phyloP scores from a whole-genome alignment of 2,329 filamentous ascomycete genomes.

The Fusarium sambucinum region DNA sequence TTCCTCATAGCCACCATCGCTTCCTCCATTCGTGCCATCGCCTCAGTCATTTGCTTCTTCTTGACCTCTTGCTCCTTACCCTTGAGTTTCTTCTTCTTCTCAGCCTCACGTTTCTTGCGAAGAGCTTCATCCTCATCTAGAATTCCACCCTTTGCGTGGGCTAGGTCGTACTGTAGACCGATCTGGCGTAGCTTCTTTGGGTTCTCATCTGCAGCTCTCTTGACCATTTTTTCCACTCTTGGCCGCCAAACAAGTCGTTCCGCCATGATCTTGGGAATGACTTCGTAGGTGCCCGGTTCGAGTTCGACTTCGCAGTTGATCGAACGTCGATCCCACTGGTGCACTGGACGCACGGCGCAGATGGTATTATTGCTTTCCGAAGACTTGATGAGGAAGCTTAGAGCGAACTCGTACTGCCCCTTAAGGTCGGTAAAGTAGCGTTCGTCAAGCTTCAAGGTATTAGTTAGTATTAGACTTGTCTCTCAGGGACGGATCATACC shows the following conservation, averaged over 20 bases:
- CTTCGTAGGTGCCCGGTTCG: conserved; percentile 74
- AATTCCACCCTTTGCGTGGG: conserved; percentile 69
- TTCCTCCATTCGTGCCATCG: conserved; percentile 45
- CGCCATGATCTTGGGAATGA: conserved; percentile 77
- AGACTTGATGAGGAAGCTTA: conserved; percentile 59
- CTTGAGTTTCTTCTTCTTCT: conserved; percentile 46
- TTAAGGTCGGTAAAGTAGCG: conserved; percentile 61
- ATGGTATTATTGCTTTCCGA: conserved; percentile 27
- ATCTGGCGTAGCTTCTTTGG: conserved; percentile 74
- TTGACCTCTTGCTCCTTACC: conserved; percentile 46
- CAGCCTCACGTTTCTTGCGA: conserved; percentile 45
- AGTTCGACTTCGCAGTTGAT: conserved; percentile 79
- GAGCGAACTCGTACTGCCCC: conserved; percentile 58
- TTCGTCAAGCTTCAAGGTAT: conserved; percentile 55
- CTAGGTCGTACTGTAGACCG: conserved; percentile 70
- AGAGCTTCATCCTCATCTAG: conserved; percentile 60
- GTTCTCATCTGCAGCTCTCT: conserved; percentile 56
- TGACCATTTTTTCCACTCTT: conserved; percentile 71
- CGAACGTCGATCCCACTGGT: conserved; percentile 66
- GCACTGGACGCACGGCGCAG: conserved; percentile 42
- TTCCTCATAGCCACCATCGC: conserved; percentile 45
- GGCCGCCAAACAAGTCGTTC: conserved; percentile 56
- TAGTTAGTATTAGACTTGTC: conserved; percentile 23
- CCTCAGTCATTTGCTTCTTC: conserved; percentile 43
- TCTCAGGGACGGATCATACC: conserved; percentile 26